These are phyloP conservation scores for Clonostachys sp. DNA, from an alignment of 2,329 filamentous ascomycete genomes.

Conservation along the genomic window DNA sequence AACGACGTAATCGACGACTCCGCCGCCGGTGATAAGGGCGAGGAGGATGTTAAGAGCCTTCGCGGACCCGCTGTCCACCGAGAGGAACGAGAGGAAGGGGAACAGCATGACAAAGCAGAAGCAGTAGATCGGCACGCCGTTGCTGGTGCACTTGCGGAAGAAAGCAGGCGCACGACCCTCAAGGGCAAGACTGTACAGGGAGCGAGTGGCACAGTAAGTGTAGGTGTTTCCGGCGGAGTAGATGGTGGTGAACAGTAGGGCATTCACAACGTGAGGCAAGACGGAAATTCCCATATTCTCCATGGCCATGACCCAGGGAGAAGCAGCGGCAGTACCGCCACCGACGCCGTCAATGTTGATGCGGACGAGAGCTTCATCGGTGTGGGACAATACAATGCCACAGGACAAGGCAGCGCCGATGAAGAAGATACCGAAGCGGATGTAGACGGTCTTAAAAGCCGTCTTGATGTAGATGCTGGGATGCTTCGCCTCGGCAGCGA, in stretches of 20 bases:
- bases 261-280: constrained; percentile 55
- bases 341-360: constrained; percentile 21
- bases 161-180: constrained; percentile 44
- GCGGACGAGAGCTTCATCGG: constrained; percentile 9
- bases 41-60: constrained; percentile 48
- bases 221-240: constrained; percentile 45
- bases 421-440: constrained; percentile 19
- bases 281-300: constrained; percentile 44
- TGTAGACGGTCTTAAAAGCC: constrained; percentile 17
- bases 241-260: constrained; percentile 36
- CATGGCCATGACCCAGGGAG: constrained; percentile 54
- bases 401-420: constrained; percentile 23
- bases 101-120: constrained; percentile 49
- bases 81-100: constrained; percentile 47
- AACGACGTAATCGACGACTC: constrained; percentile 59
- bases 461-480: constrained; percentile 43
- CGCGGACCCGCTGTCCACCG: constrained; percentile 40
- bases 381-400: constrained; percentile 19
- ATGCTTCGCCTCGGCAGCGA: constrained; percentile 59
- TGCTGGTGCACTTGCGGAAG: constrained; percentile 52
- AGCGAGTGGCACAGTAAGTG: constrained; percentile 44
- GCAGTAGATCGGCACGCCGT: constrained; percentile 57
- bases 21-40: constrained; percentile 50
- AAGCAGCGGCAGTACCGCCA: constrained; percentile 39
- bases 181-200: constrained; percentile 43